These are phyloP conservation scores for Solanum raphanifolium DNA, from an alignment of 257 asterid species.

Conservation along the genomic window DNA sequence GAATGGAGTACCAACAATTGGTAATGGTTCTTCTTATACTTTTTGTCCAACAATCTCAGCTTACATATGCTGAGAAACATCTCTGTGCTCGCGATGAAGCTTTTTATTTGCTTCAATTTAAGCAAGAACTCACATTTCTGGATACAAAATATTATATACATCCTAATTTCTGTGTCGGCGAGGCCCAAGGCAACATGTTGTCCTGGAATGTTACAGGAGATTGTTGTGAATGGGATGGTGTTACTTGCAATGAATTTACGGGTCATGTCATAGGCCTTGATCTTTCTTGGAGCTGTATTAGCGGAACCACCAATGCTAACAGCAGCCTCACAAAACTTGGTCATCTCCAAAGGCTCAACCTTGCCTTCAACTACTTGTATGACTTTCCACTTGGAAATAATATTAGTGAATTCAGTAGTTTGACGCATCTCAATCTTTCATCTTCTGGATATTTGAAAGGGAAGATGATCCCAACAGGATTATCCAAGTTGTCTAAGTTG, in stretches of 20 bases:
- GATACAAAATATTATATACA: no score
- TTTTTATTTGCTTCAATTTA: no score
- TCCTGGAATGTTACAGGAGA: neutral
- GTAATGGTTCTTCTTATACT: no score
- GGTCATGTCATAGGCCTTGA: neutral
- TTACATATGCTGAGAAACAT: no score
- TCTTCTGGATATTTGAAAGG: neutral
- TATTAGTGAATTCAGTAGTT: neutral
- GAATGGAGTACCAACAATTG: no score
- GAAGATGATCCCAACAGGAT: neutral
- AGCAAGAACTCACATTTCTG: no score
- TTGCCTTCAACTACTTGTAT: neutral
- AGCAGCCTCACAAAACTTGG: neutral
- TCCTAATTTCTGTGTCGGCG: no score
- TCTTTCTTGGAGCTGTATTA: neutral
- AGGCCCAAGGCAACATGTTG: neutral
- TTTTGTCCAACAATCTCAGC: no score
- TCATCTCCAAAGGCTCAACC: neutral
- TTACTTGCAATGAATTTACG: neutral
- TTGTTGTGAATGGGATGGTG: neutral
- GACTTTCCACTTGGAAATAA: neutral
- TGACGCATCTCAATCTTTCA: neutral
- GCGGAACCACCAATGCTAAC: neutral
- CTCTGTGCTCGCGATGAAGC: fast-evolving
- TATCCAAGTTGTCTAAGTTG: neutral